Conservation (phyloP, 306 rosid genomes). For the Gillenia trifoliata region DNA sequence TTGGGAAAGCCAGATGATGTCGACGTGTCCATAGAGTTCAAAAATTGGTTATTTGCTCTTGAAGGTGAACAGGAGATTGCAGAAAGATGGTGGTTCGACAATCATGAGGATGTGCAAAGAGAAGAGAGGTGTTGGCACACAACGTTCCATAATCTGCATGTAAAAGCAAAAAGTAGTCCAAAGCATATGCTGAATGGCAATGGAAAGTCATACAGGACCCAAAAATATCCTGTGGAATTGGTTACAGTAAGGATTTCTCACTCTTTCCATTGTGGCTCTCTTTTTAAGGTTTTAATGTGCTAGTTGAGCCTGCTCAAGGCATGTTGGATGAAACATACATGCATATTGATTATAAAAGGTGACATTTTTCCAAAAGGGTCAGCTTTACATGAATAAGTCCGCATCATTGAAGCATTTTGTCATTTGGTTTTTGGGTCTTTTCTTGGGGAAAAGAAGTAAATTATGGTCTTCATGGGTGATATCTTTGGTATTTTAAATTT, state of each 20-base stretch:
- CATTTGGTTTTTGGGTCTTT: background rate
- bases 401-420: background rate
- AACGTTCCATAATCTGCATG: conserved; percentile 54
- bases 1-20: conserved; percentile 84
- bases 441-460: background rate
- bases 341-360: background rate
- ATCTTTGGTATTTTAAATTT: background rate
- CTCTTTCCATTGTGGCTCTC: background rate
- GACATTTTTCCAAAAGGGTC: background rate
- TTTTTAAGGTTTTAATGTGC: background rate
- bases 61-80: conserved; percentile 78
- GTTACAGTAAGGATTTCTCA: conserved; percentile 50
- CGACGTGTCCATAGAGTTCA: conserved; percentile 67
- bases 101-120: conserved; percentile 50
- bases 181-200: conserved; percentile 41
- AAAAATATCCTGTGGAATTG: conserved; percentile 58
- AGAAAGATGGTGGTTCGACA: conserved; percentile 66
- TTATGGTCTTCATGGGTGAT: background rate
- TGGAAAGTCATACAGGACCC: conserved; percentile 29
- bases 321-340: background rate
- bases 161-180: conserved; percentile 66
- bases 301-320: background rate
- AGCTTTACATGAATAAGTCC: background rate
- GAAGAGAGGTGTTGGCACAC: conserved; percentile 94
- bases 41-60: conserved; percentile 92